Conservation (phyloP, 2,329 filamentous ascomycete genomes). For the Sclerotinia spermophila region DNA sequence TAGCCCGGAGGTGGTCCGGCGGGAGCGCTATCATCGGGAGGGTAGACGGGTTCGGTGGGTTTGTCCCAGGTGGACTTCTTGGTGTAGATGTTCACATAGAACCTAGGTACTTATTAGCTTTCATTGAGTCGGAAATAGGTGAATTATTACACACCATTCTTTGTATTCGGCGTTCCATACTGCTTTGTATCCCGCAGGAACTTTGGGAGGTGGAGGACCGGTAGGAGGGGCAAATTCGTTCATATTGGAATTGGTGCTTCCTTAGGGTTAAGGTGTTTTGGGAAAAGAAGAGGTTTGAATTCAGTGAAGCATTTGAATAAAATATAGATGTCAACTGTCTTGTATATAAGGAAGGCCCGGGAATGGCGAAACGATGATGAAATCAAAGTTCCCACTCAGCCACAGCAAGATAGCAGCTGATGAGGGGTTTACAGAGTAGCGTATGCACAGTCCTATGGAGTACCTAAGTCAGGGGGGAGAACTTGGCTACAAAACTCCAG, state of each 20-base stretch:
- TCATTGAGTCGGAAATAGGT: not conserved
- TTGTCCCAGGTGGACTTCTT: constrained; percentile 90
- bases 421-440: constrained; percentile 13
- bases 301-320: not conserved
- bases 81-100: constrained; percentile 86
- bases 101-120: constrained; percentile 52
- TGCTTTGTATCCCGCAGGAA: constrained; percentile 69
- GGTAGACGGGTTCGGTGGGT: constrained; percentile 65
- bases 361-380: not conserved
- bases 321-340: not conserved
- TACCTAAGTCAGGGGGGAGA: not conserved
- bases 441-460: not conserved
- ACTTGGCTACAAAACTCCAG: not conserved
- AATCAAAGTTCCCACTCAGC: constrained; percentile 7
- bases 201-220: constrained; percentile 47
- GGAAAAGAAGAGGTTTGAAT: not conserved
- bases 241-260: constrained; percentile 24
- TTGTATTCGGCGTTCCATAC: constrained; percentile 87
- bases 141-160: constrained; percentile 59
- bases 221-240: constrained; percentile 34
- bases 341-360: not conserved
- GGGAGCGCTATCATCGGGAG: constrained; percentile 47
- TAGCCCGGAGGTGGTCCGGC: constrained; percentile 66
- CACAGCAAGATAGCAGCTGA: constrained; percentile 18
- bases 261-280: not conserved